Evolutionary conservation across 805 yeast genomes (phyloP), one percentile per base, ranked within the genome.

Genomic region (Naumovozyma castellii): DNA sequence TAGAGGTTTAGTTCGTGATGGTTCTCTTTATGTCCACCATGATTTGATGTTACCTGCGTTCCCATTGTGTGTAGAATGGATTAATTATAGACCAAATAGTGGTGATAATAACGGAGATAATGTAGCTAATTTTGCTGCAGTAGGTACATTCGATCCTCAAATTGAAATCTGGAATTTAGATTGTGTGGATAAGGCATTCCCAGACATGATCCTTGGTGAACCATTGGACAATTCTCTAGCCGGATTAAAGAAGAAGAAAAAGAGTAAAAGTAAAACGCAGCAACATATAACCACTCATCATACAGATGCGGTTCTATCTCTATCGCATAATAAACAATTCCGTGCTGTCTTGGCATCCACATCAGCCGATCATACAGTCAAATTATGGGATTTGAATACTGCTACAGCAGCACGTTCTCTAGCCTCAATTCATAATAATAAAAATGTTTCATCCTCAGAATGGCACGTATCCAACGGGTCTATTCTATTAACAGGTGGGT

Each of bases 141-240:
- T 92, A 48, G 97, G 97, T 57, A 84, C 97, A 2, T 90, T 92
- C 59, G 97, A 90, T 52, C 98, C 98, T 32, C 94, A 84, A 57
- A 90, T 92, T 62, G 98, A 92, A 65, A 74, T 92, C 45, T 92
- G 97, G 97, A 87, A 92, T 62, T 68, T 92, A 54, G 98, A 92
- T 60, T 78, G 81, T 47, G 69, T 90, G 28, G 97, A 92, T 51
- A 86, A 86, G 54, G 90, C 95, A 19, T 90, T 84, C 72, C 98
- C 98, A 12, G 95, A 88, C 57, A 73, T 83, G 49, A 86, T 92
- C 46, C 69, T 92, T 44, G 97, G 98, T 38, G 94, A 84, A 56
- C 77, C 78, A 9, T 70, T 69, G 34, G 65, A 67, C 16, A 69
- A 64, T 30, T 65, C 64, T 3, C 55, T 49, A 39, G 55, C 59